Evolutionary conservation across 1,284 basidiomycete species (phyloP), one percentile per base, ranked within the genome.

Genomic region (Peniophora sp.): DNA sequence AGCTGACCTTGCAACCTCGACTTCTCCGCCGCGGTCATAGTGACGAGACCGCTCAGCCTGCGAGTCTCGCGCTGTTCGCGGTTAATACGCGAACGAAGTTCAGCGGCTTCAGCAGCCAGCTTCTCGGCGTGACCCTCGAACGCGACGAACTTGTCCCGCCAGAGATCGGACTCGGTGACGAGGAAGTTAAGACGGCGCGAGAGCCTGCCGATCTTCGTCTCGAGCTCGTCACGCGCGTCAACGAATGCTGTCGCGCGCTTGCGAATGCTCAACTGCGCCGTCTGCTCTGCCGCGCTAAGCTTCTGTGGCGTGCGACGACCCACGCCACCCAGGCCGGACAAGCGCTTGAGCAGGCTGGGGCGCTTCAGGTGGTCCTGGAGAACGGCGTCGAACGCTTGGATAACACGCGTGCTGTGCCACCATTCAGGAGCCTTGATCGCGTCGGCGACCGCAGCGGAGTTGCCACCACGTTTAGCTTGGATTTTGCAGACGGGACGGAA

Each of bases 121-220:
- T 90, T 90, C 70, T 93, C 91, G n/a, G 91, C 91, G 60, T 93
- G 91, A 67, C 88, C 84, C 66, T 93, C 90, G 58, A 93, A 93
- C 23, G 89, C 89, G 41, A 92, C 88, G 59, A 93, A 93, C 65
- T 93, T 93, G 69, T 91, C 89, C 55, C 90, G 74, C 90, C 90
- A 93, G 43, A 93, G 71, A 63, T 93, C 90, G 14, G 82, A 84
- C 67, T 93, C 90, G 3, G 88, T 91, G 88, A 93, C 92, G 59
- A 93, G 72, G 73, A 93, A 93, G 69, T 93, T 92, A 57, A 93
- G 77, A 39, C 90, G 76, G 53, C 88, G 78, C 44, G 85, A 87
- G 36, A 92, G 74, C 45, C 88, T 81, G 35, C 89, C 89, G 57
- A 92, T 91, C 74, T 92, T 93, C 50, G 89, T 89, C 72, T 94